Evolutionary conservation across 2,329 filamentous ascomycete species (phyloP).

Genomic region (Phialophora macrospora): DNA sequence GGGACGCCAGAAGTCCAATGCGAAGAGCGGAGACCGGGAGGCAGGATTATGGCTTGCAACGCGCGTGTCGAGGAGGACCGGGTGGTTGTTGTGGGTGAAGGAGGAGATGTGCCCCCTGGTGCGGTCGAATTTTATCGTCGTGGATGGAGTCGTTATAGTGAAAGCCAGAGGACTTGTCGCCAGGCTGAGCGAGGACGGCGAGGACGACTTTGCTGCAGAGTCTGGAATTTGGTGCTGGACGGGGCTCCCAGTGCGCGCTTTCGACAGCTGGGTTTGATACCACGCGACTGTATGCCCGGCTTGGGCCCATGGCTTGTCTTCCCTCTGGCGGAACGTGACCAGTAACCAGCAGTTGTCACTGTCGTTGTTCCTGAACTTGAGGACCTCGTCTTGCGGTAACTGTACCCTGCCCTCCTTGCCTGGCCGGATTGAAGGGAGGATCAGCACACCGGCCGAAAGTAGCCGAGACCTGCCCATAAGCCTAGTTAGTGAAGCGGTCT

Average conservation of each 20-base stretch:
- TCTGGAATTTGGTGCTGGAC: not conserved
- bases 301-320: constrained; percentile 30
- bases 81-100: constrained; percentile 13
- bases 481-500: not conserved
- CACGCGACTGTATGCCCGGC: constrained; percentile 35
- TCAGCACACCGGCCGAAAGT: constrained; percentile 24
- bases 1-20: constrained; percentile 43
- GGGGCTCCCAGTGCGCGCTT: not conserved
- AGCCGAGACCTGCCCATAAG: constrained; percentile 13
- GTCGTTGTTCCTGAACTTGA: constrained; percentile 1
- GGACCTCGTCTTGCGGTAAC: constrained; percentile 25
- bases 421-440: constrained; percentile 26
- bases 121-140: constrained; percentile 25
- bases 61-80: constrained; percentile 13
- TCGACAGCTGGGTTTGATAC: constrained; percentile 23
- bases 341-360: constrained; percentile 27
- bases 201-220: not conserved
- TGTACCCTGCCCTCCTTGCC: constrained; percentile 40
- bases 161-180: constrained; percentile 34
- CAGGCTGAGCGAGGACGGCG: constrained; percentile 46
- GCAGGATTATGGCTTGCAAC: constrained; percentile 7
- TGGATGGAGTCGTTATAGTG: constrained; percentile 16
- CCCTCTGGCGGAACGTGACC: constrained; percentile 26
- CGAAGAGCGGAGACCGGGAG: constrained; percentile 15
- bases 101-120: constrained; percentile 24